Evolutionary conservation across 1,139 yeast species (phyloP).

Genomic region (Lodderomyces theae): DNA sequence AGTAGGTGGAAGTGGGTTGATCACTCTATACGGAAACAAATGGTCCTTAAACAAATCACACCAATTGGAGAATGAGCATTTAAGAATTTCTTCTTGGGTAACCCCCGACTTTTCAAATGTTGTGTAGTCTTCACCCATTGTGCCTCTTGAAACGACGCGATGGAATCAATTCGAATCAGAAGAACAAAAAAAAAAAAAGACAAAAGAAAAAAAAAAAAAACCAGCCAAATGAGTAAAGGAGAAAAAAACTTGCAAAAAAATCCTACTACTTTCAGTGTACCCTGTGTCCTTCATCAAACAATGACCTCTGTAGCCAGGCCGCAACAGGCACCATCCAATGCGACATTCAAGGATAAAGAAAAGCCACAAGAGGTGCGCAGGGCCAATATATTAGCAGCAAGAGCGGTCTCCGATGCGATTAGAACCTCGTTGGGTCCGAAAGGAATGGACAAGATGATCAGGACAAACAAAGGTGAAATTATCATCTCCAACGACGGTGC

Average conservation of each 20-base stretch:
- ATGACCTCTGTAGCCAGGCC: slow-evolving; percentile 20
- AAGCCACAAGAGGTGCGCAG: slow-evolving; percentile 97
- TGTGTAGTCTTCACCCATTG: slow-evolving; percentile 14
- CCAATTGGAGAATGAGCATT: slow-evolving; percentile 79
- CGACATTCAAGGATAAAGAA: slow-evolving; percentile 89
- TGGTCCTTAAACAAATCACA: slow-evolving; percentile 50
- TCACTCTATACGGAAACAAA: slow-evolving; percentile 51
- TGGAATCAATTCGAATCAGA: slow-evolving; percentile 2
- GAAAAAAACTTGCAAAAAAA: too few species aligned
- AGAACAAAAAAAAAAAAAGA: not conserved
- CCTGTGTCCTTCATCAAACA: not conserved
- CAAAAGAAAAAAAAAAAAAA: not conserved
- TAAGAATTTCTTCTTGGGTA: slow-evolving; percentile 50
- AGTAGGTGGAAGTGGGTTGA: slow-evolving; percentile 62
- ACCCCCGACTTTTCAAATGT: slow-evolving; percentile 38
- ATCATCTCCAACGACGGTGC: slow-evolving; percentile 98
- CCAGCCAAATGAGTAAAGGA: too few species aligned
- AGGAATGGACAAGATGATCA: slow-evolving; percentile 99
- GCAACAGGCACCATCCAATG: slow-evolving; percentile 61
- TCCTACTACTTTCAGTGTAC: too few species aligned
- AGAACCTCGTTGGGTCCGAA: slow-evolving; percentile 97
- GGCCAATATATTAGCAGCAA: slow-evolving; percentile 90
- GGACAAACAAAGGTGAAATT: slow-evolving; percentile 87
- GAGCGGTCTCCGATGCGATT: slow-evolving; percentile 97
- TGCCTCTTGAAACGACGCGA: too few species aligned